phyloP scores from a whole-genome alignment of 2,329 filamentous ascomycete genomes.

The Davidsoniella neocaledoniae region DNA sequence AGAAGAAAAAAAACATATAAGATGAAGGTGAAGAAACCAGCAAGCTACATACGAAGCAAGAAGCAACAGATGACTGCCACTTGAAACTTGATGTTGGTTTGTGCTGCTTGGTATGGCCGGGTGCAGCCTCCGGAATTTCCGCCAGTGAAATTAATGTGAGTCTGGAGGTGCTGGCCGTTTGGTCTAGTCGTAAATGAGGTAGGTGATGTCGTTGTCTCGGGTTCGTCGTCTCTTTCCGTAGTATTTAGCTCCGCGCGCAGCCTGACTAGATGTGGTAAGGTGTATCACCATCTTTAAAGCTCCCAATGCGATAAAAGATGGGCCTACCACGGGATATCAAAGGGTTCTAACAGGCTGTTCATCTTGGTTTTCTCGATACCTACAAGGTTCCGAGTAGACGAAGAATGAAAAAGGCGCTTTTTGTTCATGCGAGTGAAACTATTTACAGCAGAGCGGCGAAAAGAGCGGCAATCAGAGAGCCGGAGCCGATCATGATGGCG shows the following conservation, averaged over 20 bases:
- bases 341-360: background rate
- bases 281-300: too few relatives aligned
- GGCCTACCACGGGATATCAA: too few relatives aligned
- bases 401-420: background rate
- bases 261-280: too few relatives aligned
- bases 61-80: background rate
- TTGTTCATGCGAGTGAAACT: background rate
- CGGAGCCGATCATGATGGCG: slow-evolving; percentile 16
- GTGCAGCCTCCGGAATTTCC: slow-evolving; percentile 8
- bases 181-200: too few relatives aligned
- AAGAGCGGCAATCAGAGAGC: slow-evolving; percentile 26
- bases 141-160: slow-evolving; percentile 8
- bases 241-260: too few relatives aligned
- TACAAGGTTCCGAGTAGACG: background rate
- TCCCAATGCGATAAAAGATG: too few relatives aligned
- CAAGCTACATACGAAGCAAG: too few relatives aligned
- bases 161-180: background rate
- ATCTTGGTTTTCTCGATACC: slow-evolving; percentile 16
- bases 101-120: too few relatives aligned
- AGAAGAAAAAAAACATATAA: background rate
- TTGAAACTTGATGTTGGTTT: background rate
- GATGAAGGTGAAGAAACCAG: too few relatives aligned
- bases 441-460: slow-evolving; percentile 11
- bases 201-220: too few relatives aligned
- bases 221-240: too few relatives aligned